Evolutionary conservation across 768 basidiomycete genomes (phyloP).

Genomic region (Saitozyma podzolica): DNA sequence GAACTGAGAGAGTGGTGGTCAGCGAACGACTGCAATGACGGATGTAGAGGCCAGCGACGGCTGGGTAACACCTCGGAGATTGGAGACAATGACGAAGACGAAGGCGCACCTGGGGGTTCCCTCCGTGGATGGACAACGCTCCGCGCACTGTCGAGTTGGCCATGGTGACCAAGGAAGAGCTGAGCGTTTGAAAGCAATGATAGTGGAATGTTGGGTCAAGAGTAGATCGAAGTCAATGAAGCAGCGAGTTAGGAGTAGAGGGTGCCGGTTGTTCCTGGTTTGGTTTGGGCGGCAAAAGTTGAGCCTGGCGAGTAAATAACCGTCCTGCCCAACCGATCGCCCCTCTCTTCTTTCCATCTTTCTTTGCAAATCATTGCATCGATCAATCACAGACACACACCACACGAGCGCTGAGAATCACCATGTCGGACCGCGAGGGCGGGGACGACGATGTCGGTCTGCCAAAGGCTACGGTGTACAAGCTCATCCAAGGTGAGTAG

Average conservation of each 20-base stretch:
- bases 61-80: neutral
- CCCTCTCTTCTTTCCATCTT: too few species aligned
- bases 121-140: slow-evolving; percentile 87
- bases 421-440: slow-evolving; percentile 88
- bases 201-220: neutral
- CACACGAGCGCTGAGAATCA: neutral
- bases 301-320: too few species aligned
- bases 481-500: slow-evolving; percentile 90
- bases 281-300: too few species aligned
- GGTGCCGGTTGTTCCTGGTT: neutral
- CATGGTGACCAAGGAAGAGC: slow-evolving; percentile 56
- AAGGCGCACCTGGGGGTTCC: slow-evolving; percentile 81
- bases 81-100: neutral
- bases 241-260: neutral
- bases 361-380: too few species aligned
- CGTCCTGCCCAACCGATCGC: too few species aligned
- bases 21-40: neutral
- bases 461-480: slow-evolving; percentile 95
- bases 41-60: neutral
- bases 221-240: slow-evolving; percentile 1
- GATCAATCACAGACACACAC: too few species aligned
- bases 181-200: too few species aligned
- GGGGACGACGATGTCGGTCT: slow-evolving; percentile 91
- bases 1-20: slow-evolving; percentile 59
- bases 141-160: slow-evolving; percentile 89